phyloP scores from a whole-genome alignment of 768 basidiomycete species.

The Macrolepiota fuliginosa region DNA sequence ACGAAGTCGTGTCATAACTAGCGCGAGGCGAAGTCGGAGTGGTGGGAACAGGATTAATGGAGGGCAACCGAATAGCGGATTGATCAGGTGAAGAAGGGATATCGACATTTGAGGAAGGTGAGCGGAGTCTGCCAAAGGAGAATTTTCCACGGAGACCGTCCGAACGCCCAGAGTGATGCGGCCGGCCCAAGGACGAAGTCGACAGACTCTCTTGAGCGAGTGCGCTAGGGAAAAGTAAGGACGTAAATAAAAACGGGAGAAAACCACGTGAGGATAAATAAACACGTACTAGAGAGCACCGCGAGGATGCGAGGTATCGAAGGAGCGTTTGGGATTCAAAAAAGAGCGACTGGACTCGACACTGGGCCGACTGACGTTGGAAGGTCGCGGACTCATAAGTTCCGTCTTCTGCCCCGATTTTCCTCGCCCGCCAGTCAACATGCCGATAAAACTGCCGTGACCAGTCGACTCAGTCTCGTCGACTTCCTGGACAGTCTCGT shows the following conservation, averaged over 20 bases:
- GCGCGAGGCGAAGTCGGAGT: conserved; percentile 18
- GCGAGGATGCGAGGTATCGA: conserved; percentile 53
- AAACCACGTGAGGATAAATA: conserved; percentile 11
- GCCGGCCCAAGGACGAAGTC: conserved; percentile 45
- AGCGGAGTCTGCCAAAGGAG: conserved; percentile 36
- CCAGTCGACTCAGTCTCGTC: conserved; percentile 40
- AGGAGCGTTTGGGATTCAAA: conserved; percentile 50
- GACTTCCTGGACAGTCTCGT: conserved; percentile 41
- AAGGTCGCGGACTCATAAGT: conserved; percentile 42
- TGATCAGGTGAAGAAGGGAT: conserved; percentile 27
- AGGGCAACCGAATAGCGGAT: conserved; percentile 27
- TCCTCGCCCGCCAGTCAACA: conserved; percentile 19
- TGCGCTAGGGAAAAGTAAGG: conserved; percentile 33
- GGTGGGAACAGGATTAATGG: conserved; percentile 20
- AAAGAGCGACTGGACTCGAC: conserved; percentile 59
- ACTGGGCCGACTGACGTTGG: conserved; percentile 52
- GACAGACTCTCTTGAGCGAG: conserved; percentile 63
- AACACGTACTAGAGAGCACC: conserved; percentile 59
- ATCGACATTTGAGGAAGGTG: conserved; percentile 29
- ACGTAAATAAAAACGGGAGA: not conserved
- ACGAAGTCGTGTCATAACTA: conserved; percentile 9
- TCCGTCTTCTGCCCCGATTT: conserved; percentile 43
- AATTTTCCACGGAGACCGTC: conserved; percentile 41
- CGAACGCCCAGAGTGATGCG: conserved; percentile 26
- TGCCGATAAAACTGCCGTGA: conserved; percentile 25